A percentile compares a stretch with the other conserved stretches of the same genome.
phyloP scores from a whole-genome alignment of 129 eudicot genomes.

The Arctium minus region DNA sequence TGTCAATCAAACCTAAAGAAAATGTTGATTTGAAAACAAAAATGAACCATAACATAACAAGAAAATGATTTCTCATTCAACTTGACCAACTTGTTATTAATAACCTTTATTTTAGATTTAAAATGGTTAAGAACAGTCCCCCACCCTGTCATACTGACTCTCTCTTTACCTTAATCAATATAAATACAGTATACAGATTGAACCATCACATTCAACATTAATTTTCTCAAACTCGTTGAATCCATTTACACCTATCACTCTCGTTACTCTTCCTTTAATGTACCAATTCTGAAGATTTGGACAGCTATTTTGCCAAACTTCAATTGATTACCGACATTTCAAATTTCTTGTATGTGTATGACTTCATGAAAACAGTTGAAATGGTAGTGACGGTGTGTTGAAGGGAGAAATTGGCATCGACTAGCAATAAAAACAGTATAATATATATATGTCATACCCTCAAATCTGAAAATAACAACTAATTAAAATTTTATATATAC shows the following conservation, averaged over 20 bases:
- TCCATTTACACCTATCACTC: conserved; percentile 1
- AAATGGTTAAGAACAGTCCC: not conserved
- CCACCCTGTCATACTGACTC: not conserved
- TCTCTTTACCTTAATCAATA: not conserved
- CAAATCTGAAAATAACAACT: too few relatives aligned
- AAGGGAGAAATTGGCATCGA: not conserved
- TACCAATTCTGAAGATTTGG: not conserved
- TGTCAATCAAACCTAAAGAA: not conserved
- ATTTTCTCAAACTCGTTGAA: not conserved
- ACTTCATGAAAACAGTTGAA: not conserved
- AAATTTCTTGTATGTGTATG: not conserved
- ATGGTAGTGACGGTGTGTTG: not conserved
- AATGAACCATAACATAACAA: not conserved
- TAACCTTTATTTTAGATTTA: not conserved
- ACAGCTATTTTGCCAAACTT: not conserved
- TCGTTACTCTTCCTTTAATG: not conserved
- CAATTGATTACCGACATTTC: not conserved
- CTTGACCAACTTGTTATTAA: not conserved
- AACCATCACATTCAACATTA: not conserved
- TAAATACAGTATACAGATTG: not conserved
- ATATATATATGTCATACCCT: too few relatives aligned
- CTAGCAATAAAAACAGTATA: not conserved
- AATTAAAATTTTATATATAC: too few relatives aligned
- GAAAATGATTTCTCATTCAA: not conserved
- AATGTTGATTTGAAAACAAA: not conserved